A percentile compares a stretch with the other conserved stretches of the same genome.
These are phyloP conservation scores for Geosiphon pyriformis DNA, from an alignment of 192 early-diverging fungal species.

Conservation along the genomic window DNA sequence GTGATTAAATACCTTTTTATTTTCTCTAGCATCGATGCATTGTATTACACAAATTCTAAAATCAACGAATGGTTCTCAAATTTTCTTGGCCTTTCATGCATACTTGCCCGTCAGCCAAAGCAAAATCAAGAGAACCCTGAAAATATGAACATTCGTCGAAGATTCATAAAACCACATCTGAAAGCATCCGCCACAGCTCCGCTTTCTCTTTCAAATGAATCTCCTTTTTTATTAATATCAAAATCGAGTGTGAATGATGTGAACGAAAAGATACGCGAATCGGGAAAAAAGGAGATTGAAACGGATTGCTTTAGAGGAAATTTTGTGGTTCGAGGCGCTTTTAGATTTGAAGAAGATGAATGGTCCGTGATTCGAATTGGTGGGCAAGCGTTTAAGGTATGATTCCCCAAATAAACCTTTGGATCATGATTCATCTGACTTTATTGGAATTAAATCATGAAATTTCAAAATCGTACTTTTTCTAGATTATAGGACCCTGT, in stretches of 20 bases:
- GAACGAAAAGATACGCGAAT: conserved; percentile 40
- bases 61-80: conserved; percentile 44
- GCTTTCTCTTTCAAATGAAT: conserved; percentile 65
- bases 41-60: conserved; percentile 15
- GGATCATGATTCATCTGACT: not conserved
- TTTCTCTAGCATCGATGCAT: not conserved
- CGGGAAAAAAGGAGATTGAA: conserved; percentile 24
- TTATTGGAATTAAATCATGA: too few relatives aligned
- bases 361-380: conserved; percentile 49
- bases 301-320: conserved; percentile 64
- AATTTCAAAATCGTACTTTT: too few relatives aligned
- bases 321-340: conserved; percentile 48
- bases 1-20: not conserved
- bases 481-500: conserved; percentile 54
- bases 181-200: conserved; percentile 28
- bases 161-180: conserved; percentile 37
- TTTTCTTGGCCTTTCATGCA: conserved; percentile 39
- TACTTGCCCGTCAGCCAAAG: conserved; percentile 33
- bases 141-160: not conserved
- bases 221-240: conserved; percentile 66
- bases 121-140: not conserved
- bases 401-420: not conserved
- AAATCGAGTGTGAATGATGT: conserved; percentile 51
- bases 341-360: conserved; percentile 61
- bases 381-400: conserved; percentile 46